Conservation (phyloP, 1,284 basidiomycete species). For the Cryptococcus sp. region DNA sequence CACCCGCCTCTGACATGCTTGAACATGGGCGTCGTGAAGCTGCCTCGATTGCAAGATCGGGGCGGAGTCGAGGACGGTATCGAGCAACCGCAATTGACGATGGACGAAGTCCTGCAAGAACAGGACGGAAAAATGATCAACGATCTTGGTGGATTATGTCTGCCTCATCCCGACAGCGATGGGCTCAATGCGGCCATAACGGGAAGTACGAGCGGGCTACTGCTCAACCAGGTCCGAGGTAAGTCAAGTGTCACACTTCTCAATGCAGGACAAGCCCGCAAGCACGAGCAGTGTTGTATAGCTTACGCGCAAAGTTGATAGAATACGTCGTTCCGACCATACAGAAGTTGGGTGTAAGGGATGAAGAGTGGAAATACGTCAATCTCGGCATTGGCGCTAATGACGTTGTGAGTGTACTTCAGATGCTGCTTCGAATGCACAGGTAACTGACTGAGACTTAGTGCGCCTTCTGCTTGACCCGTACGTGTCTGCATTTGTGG, state of each 20-base stretch:
- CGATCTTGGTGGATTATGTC: constrained; percentile 11
- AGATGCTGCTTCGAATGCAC: background rate
- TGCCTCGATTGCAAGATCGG: background rate
- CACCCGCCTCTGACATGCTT: constrained; percentile 31
- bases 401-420: constrained; percentile 41
- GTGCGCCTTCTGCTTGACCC: constrained; percentile 51
- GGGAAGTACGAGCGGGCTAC: constrained; percentile 32
- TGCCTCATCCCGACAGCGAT: constrained; percentile 30
- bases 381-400: constrained; percentile 53
- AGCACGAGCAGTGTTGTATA: background rate
- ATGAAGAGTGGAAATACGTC: constrained; percentile 50
- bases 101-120: too few species aligned
- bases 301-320: constrained; percentile 9
- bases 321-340: constrained; percentile 48
- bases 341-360: constrained; percentile 23
- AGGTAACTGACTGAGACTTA: constrained; percentile 19
- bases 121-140: too few species aligned
- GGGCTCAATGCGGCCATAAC: constrained; percentile 46
- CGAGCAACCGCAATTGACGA: background rate
- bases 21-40: background rate
- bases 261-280: constrained; percentile 4
- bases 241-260: constrained; percentile 5
- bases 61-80: background rate
- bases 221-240: constrained; percentile 42
- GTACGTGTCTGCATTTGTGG: constrained; percentile 18